These are phyloP conservation scores for Schrenkiella parvula DNA, from an alignment of 345 rosid species.

Conservation along the genomic window DNA sequence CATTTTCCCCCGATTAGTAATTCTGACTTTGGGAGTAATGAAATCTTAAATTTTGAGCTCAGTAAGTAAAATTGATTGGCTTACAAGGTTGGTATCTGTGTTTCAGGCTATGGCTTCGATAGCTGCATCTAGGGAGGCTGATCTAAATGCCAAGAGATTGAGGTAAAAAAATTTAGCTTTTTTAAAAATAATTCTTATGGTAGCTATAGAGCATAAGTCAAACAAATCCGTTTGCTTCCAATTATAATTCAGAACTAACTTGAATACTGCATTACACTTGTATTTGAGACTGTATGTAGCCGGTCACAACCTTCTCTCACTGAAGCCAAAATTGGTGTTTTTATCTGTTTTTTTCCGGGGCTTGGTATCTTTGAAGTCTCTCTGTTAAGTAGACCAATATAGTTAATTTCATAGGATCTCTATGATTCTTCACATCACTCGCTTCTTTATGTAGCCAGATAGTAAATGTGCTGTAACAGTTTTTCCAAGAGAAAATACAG, in stretches of 20 bases:
- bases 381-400: not conserved
- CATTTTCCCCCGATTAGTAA: not conserved
- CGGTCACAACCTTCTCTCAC: not conserved
- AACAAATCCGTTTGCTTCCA: not conserved
- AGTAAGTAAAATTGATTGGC: not conserved
- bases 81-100: not conserved
- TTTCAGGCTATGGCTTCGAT: slow-evolving; percentile 97
- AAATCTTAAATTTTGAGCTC: not conserved
- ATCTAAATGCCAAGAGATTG: slow-evolving; percentile 78
- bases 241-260: not conserved
- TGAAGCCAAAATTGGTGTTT: not conserved
- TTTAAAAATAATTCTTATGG: no score
- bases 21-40: not conserved
- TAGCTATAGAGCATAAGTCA: not conserved
- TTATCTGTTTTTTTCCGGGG: no score
- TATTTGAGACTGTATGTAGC: not conserved
- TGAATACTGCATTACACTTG: not conserved
- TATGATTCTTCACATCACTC: not conserved
- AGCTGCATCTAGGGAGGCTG: slow-evolving; percentile 78
- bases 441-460: not conserved
- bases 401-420: not conserved
- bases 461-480: not conserved
- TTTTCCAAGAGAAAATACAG: not conserved
- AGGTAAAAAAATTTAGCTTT: slow-evolving; percentile 39
- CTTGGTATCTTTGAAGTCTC: not conserved